Evolutionary conservation across 228 moss, liverwort and hornwort species (phyloP).

Genomic region (Sphagnum fallax): DNA sequence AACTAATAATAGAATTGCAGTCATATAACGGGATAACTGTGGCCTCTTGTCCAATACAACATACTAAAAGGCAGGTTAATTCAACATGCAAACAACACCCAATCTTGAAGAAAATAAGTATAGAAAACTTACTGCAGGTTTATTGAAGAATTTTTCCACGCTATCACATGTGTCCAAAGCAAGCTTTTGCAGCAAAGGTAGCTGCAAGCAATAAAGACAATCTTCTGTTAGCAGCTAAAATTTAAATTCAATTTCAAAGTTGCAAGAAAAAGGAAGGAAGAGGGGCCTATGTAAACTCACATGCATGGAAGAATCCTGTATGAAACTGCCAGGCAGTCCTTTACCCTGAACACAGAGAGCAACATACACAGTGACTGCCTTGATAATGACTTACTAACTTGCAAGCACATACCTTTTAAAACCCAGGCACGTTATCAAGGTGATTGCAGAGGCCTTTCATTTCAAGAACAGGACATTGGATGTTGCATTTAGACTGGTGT

Average conservation of each 20-base stretch:
- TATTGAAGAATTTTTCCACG: slow-evolving; percentile 13
- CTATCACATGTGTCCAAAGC: slow-evolving; percentile 60
- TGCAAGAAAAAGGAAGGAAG: background rate
- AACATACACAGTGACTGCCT: background rate
- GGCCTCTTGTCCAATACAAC: too few species aligned
- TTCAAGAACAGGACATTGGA: too few species aligned
- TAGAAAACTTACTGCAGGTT: slow-evolving; percentile 14
- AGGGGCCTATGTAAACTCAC: slow-evolving; percentile 18
- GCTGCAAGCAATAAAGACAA: slow-evolving; percentile 19
- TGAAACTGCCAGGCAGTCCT: slow-evolving; percentile 42
- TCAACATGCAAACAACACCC: too few species aligned
- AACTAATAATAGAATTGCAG: too few species aligned
- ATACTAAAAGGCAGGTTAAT: too few species aligned
- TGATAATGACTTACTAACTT: background rate
- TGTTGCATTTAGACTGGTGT: too few species aligned
- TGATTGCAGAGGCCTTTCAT: too few species aligned
- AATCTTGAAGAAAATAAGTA: too few species aligned
- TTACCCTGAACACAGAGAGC: slow-evolving; percentile 46
- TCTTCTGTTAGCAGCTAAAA: too few species aligned
- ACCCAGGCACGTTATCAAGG: background rate
- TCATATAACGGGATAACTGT: too few species aligned
- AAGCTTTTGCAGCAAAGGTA: slow-evolving; percentile 50
- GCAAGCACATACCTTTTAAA: background rate
- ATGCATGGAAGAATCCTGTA: slow-evolving; percentile 22
- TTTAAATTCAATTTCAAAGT: background rate